A percentile compares a stretch with the other conserved stretches of the same genome.
Conservation (phyloP, 768 basidiomycete species). For the Strobilomyces echinocephalus region DNA sequence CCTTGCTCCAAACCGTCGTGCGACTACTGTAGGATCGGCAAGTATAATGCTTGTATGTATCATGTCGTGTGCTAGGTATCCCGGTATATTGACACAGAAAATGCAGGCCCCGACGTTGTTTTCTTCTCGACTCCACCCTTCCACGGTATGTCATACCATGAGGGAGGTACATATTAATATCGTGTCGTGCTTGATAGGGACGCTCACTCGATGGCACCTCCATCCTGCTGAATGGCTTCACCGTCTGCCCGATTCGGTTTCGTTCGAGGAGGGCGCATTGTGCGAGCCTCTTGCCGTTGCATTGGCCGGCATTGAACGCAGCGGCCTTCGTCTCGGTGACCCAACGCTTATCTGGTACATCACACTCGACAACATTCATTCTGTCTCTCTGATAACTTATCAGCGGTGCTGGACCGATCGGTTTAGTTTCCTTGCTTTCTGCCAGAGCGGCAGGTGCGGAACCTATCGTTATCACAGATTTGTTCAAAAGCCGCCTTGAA, state of each 20-base stretch:
- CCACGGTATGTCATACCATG: conserved; percentile 40
- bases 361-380: background rate
- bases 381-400: conserved; percentile 12
- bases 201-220: conserved; percentile 60
- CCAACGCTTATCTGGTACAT: conserved; percentile 54
- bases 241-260: conserved; percentile 54
- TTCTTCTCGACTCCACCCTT: conserved; percentile 71
- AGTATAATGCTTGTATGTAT: conserved; percentile 54
- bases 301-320: conserved; percentile 61
- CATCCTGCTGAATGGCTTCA: conserved; percentile 68
- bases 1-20: conserved; percentile 62
- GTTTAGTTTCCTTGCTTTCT: conserved; percentile 55
- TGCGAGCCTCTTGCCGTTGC: conserved; percentile 68
- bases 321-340: conserved; percentile 61
- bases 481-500: conserved; percentile 60
- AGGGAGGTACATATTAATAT: background rate
- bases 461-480: conserved; percentile 64
- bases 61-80: background rate
- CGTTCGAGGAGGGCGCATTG: conserved; percentile 64
- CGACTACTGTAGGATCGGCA: conserved; percentile 56
- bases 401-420: conserved; percentile 67
- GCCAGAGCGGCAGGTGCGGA: conserved; percentile 67
- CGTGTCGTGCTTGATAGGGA: conserved; percentile 35
- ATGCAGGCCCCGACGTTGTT: conserved; percentile 40
- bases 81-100: background rate